Evolutionary conservation across 345 rosid species (phyloP).

Genomic region (Pugionium dolabratum): DNA sequence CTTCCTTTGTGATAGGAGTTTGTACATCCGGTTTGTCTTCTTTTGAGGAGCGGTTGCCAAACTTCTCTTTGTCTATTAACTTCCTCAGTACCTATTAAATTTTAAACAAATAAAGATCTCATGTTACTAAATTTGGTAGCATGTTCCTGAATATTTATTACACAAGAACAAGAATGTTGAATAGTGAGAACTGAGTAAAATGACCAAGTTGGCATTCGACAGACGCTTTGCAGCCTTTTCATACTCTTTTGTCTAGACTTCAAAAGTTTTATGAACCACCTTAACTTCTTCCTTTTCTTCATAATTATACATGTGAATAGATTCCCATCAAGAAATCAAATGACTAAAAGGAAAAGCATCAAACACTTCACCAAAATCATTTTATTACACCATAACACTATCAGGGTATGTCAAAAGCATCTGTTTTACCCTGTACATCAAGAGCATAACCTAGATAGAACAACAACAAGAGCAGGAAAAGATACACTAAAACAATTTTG

Average conservation of each 20-base stretch:
- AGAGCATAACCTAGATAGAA: background rate
- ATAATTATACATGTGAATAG: slow-evolving; percentile 62
- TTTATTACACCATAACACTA: background rate
- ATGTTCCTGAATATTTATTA: background rate
- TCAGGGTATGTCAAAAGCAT: background rate
- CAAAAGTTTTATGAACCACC: slow-evolving; percentile 53
- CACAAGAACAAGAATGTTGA: slow-evolving; percentile 15
- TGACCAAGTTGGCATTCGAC: slow-evolving; percentile 62
- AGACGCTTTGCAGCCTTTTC: slow-evolving; percentile 82
- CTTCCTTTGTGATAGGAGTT: slow-evolving; percentile 70
- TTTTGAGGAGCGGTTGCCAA: slow-evolving; percentile 64
- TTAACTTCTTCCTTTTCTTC: slow-evolving; percentile 75
- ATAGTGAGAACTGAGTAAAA: background rate
- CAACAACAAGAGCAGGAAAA: slow-evolving; percentile 10
- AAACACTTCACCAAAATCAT: background rate
- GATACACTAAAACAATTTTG: background rate
- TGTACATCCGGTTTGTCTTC: slow-evolving; percentile 73
- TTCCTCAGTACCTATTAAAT: slow-evolving; percentile 57
- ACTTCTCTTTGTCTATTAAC: slow-evolving; percentile 60
- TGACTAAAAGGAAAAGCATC: background rate
- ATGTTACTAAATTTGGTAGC: background rate
- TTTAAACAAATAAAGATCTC: background rate
- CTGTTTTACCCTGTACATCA: background rate
- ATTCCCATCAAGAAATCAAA: slow-evolving; percentile 24
- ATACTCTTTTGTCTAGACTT: slow-evolving; percentile 60